phyloP scores from a whole-genome alignment of 805 yeast species.

The Barnettozyma populi region DNA sequence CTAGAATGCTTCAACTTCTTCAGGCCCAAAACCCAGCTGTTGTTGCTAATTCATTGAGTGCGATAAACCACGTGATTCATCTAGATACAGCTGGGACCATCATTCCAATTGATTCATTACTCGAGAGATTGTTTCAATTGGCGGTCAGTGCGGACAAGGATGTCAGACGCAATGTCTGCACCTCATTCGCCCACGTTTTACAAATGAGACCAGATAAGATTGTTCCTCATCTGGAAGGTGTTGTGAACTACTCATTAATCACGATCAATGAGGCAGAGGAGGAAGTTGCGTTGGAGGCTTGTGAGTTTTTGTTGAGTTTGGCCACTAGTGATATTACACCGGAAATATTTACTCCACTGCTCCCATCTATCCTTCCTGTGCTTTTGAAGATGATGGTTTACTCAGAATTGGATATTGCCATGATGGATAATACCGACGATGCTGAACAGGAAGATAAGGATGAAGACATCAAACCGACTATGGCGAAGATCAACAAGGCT shows the following conservation, averaged over 20 bases:
- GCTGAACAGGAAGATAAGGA: slow-evolving; percentile 74
- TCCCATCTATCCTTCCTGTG: slow-evolving; percentile 67
- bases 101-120: slow-evolving; percentile 58
- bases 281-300: slow-evolving; percentile 82
- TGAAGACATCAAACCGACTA: slow-evolving; percentile 82
- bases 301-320: slow-evolving; percentile 80
- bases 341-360: slow-evolving; percentile 46
- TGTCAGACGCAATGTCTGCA: slow-evolving; percentile 71
- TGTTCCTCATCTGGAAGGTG: slow-evolving; percentile 78
- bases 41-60: slow-evolving; percentile 57
- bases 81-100: slow-evolving; percentile 62
- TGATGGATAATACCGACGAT: slow-evolving; percentile 69
- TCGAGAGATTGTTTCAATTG: slow-evolving; percentile 58
- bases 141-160: slow-evolving; percentile 57
- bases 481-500: slow-evolving; percentile 55
- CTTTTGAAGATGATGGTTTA: slow-evolving; percentile 80
- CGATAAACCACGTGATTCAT: slow-evolving; percentile 72
- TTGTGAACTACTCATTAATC: slow-evolving; percentile 77
- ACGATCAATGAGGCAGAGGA: slow-evolving; percentile 62
- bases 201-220: slow-evolving; percentile 79
- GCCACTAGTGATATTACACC: slow-evolving; percentile 57
- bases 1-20: slow-evolving; percentile 53
- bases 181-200: slow-evolving; percentile 64
- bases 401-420: slow-evolving; percentile 70
- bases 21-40: slow-evolving; percentile 40